Evolutionary conservation across 495 filamentous ascomycete genomes (phyloP).

Genomic region (Chaetomium cochliodes): DNA sequence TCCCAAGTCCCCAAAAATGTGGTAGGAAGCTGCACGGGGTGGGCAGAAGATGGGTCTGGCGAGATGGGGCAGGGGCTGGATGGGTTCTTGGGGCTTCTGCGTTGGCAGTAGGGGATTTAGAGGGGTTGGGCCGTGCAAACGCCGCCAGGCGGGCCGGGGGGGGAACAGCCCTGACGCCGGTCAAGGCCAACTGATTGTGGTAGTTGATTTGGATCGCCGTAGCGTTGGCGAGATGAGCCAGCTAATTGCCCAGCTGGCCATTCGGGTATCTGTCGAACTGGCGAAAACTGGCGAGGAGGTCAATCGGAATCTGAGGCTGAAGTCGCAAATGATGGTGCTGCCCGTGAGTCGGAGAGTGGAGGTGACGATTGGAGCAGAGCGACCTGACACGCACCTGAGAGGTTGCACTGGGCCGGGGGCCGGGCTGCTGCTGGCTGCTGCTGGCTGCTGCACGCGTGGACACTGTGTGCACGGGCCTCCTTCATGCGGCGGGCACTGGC

Average conservation of each 20-base stretch:
- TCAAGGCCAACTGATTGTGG: not conserved
- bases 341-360: not conserved
- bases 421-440: constrained; percentile 1
- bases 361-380: constrained; percentile 1
- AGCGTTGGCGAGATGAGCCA: constrained; percentile 5
- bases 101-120: constrained; percentile 26
- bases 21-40: not conserved
- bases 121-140: constrained; percentile 29
- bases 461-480: no score
- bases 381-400: not conserved
- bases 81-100: constrained; percentile 18
- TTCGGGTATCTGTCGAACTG: constrained; percentile 1
- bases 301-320: constrained; percentile 18
- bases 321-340: not conserved
- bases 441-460: not conserved
- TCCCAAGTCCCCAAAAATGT: no score
- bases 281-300: not conserved
- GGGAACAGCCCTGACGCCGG: not conserved
- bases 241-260: constrained; percentile 15
- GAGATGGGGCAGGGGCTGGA: constrained; percentile 15
- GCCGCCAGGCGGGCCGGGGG: constrained; percentile 2
- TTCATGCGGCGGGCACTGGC: no score
- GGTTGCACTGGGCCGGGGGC: not conserved
- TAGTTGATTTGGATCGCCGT: not conserved
- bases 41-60: constrained; percentile 3